phyloP scores from a whole-genome alignment of 345 rosid species.

The Passiflora organensis region DNA sequence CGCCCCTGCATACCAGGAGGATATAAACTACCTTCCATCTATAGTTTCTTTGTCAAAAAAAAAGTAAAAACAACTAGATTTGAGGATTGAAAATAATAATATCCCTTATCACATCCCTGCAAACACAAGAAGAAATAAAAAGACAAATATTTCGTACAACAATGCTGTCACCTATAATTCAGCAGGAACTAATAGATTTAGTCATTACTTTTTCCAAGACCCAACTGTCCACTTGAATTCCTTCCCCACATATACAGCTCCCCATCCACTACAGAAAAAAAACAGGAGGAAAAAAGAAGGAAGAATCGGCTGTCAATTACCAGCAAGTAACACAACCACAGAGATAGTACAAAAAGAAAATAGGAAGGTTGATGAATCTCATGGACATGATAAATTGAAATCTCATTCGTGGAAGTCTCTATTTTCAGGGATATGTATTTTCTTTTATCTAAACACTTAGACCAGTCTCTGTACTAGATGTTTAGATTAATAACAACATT shows the following conservation, averaged over 20 bases:
- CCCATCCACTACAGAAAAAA: slow-evolving; percentile 56
- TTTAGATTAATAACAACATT: too few relatives aligned
- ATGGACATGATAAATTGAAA: not conserved
- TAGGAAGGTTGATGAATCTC: too few relatives aligned
- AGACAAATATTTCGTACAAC: not conserved
- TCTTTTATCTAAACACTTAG: too few relatives aligned
- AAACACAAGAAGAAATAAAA: not conserved
- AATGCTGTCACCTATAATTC: not conserved
- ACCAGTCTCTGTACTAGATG: too few relatives aligned
- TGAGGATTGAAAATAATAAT: not conserved
- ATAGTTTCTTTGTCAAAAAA: not conserved
- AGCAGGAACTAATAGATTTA: not conserved
- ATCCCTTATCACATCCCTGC: not conserved
- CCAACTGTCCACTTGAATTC: slow-evolving; percentile 92
- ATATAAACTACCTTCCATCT: slow-evolving; percentile 11
- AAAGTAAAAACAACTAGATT: not conserved
- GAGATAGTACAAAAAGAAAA: not conserved
- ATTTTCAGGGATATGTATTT: too few relatives aligned
- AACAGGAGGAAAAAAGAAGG: not conserved
- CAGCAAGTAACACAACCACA: not conserved
- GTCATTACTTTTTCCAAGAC: slow-evolving; percentile 79
- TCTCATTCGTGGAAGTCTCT: not conserved
- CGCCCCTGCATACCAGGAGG: slow-evolving; percentile 48
- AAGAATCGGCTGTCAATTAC: not conserved
- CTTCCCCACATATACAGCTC: slow-evolving; percentile 92